A percentile compares a stretch with the other conserved stretches of the same genome.
phyloP scores from a whole-genome alignment of 2,329 filamentous ascomycete genomes.

The Cyphellophora europaea region DNA sequence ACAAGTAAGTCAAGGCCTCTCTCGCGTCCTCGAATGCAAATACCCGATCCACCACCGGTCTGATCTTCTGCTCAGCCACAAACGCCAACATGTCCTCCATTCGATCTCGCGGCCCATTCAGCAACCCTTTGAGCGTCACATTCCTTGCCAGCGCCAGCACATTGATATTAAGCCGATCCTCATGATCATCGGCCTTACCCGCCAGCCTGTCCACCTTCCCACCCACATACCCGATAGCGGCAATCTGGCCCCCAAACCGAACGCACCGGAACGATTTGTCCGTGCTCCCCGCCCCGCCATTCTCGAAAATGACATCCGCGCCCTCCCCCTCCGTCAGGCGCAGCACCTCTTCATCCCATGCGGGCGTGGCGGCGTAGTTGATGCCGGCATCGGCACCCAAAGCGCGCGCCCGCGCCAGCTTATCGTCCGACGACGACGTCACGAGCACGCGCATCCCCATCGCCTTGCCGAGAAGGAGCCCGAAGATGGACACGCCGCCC shows the following conservation, averaged over 20 bases:
- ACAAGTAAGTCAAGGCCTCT: slow-evolving; percentile 33
- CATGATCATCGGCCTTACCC: slow-evolving; percentile 15
- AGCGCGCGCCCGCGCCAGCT: slow-evolving; percentile 30
- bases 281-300: slow-evolving; percentile 28
- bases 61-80: slow-evolving; percentile 25
- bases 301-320: slow-evolving; percentile 32
- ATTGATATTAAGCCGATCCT: slow-evolving; percentile 51
- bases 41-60: slow-evolving; percentile 29
- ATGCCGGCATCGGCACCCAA: slow-evolving; percentile 37
- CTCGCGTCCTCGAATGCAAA: slow-evolving; percentile 32
- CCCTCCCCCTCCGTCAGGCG: slow-evolving; percentile 34
- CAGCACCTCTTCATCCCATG: slow-evolving; percentile 39
- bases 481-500: slow-evolving; percentile 37
- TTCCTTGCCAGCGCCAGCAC: slow-evolving; percentile 42
- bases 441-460: slow-evolving; percentile 33
- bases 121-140: slow-evolving; percentile 47
- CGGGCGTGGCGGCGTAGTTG: slow-evolving; percentile 39
- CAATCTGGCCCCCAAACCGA: slow-evolving; percentile 36
- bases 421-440: slow-evolving; percentile 42
- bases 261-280: slow-evolving; percentile 37
- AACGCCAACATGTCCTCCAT: slow-evolving; percentile 31
- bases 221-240: slow-evolving; percentile 13
- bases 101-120: slow-evolving; percentile 53
- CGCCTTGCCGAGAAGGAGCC: slow-evolving; percentile 40
- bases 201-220: slow-evolving; percentile 7